phyloP scores from a whole-genome alignment of 1,284 basidiomycete species.

The Jaminaea rosea region DNA sequence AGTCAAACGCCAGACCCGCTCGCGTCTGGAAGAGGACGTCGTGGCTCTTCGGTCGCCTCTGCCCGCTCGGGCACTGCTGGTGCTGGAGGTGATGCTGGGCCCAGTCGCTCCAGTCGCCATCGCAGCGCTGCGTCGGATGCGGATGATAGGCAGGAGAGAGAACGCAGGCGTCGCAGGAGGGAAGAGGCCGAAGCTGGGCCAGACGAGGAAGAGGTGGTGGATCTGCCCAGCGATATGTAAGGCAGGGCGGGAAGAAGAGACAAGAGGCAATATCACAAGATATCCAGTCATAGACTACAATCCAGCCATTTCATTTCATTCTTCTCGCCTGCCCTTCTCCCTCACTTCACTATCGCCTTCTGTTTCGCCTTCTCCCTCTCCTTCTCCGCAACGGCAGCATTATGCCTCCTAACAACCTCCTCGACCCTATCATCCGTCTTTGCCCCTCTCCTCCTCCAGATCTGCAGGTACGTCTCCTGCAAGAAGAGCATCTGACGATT shows the following conservation, averaged over 20 bases:
- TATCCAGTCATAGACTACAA: no score
- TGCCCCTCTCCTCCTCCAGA: conserved; percentile 39
- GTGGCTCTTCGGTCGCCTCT: neutral
- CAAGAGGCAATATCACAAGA: no score
- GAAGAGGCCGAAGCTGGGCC: neutral
- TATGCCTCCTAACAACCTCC: neutral
- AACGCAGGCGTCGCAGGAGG: neutral
- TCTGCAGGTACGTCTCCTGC: conserved; percentile 90
- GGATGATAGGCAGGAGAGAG: neutral
- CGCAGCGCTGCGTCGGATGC: neutral
- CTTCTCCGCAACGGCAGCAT: neutral
- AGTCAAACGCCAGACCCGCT: neutral
- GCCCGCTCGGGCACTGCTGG: neutral
- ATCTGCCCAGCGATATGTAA: no score
- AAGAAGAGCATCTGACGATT: conserved; percentile 96
- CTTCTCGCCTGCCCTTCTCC: no score
- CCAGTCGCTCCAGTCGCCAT: neutral
- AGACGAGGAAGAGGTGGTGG: neutral
- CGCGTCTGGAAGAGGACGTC: neutral
- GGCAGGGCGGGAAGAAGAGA: no score
- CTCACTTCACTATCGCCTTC: neutral
- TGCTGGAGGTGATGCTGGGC: neutral
- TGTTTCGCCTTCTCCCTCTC: neutral
- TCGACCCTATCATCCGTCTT: neutral
- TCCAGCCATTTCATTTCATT: no score